These are phyloP conservation scores for Paulownia fortunei DNA, from an alignment of 257 asterid genomes.

Conservation along the genomic window DNA sequence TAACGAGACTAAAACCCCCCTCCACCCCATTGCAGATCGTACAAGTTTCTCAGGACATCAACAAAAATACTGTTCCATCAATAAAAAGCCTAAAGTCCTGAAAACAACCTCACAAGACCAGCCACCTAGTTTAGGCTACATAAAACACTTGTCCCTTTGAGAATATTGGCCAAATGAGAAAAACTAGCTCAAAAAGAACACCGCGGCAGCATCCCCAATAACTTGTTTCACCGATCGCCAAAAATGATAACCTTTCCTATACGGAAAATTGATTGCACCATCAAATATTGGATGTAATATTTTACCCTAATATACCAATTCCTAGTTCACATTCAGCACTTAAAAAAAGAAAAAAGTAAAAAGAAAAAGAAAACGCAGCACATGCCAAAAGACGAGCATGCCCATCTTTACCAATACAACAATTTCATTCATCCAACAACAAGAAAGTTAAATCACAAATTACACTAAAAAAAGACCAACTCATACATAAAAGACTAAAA, in stretches of 20 bases:
- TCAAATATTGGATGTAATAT: not conserved
- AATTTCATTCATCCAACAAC: not conserved
- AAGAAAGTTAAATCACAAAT: slow-evolving; percentile 12
- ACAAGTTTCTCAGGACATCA: slow-evolving; percentile 36
- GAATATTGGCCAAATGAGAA: not conserved
- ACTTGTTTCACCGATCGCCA: slow-evolving; percentile 4
- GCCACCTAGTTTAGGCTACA: not conserved
- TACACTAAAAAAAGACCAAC: not conserved
- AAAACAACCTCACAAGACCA: slow-evolving; percentile 17
- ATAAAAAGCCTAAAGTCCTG: slow-evolving; percentile 15
- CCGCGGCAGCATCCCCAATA: slow-evolving; percentile 15
- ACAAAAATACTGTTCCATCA: slow-evolving; percentile 16
- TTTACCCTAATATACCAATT: not conserved
- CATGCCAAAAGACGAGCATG: not conserved
- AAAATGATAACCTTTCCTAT: slow-evolving; percentile 12
- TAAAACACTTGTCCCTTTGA: not conserved
- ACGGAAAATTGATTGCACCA: slow-evolving; percentile 7
- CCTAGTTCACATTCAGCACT: slow-evolving; percentile 19
- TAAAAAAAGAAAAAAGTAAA: not conserved
- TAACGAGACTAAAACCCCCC: slow-evolving; percentile 45
- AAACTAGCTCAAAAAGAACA: slow-evolving; percentile 22
- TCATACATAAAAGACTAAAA: not conserved
- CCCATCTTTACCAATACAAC: slow-evolving; percentile 26
- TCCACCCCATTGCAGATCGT: slow-evolving; percentile 72
- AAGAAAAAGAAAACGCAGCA: not conserved